Evolutionary conservation across 495 filamentous ascomycete genomes (phyloP).

Genomic region (Xylaria grammica): DNA sequence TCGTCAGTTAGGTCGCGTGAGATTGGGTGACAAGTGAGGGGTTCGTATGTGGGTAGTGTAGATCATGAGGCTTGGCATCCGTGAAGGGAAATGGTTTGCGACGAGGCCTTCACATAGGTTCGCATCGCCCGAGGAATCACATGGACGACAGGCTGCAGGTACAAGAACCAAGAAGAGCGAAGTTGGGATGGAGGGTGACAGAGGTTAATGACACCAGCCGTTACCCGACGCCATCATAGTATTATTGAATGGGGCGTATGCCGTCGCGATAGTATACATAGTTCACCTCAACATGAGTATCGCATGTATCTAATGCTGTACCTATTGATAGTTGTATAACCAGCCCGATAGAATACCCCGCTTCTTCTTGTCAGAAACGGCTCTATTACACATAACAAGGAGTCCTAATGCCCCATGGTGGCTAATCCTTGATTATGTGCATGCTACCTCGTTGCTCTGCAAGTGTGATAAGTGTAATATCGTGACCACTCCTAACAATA

Average conservation of each 20-base stretch:
- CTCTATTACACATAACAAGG: no score
- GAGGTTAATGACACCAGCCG: neutral
- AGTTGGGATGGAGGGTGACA: neutral
- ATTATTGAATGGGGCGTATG: neutral
- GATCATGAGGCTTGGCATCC: constrained; percentile 18
- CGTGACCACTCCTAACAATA: neutral
- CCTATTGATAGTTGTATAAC: no score
- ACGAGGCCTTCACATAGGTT: neutral
- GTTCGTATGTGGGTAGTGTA: constrained; percentile 5
- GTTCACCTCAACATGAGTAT: neutral
- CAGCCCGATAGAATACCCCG: neutral
- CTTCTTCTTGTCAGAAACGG: neutral
- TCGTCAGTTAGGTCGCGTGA: neutral
- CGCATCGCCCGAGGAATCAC: neutral
- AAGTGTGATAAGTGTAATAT: neutral
- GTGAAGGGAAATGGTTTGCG: constrained; percentile 16
- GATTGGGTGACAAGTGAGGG: constrained; percentile 1
- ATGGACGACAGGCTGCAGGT: neutral
- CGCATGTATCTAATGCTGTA: neutral
- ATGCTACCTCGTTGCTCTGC: neutral
- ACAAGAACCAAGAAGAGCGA: neutral
- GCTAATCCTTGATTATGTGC: no score
- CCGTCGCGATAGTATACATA: no score
- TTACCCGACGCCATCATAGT: neutral
- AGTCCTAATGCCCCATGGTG: no score